phyloP scores from a whole-genome alignment of 106 monocot genomes.

The Ottelia alismoides region DNA sequence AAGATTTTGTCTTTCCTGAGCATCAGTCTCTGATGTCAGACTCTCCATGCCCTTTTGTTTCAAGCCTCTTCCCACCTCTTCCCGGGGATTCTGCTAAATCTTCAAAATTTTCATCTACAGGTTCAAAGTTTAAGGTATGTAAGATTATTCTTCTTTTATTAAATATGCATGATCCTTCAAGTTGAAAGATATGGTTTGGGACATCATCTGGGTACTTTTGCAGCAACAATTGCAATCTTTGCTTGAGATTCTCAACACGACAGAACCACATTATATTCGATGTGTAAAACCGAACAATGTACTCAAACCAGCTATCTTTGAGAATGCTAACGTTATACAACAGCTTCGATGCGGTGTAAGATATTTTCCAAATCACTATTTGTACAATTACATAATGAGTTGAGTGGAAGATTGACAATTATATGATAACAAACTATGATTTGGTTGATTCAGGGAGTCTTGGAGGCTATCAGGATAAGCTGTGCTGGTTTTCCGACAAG shows the following conservation, averaged over 20 bases:
- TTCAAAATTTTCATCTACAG: conserved; percentile 15
- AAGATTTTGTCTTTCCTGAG: no score
- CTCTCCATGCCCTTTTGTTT: conserved; percentile 50
- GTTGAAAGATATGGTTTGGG: conserved; percentile 15
- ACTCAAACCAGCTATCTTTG: conserved; percentile 45
- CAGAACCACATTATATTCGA: no score
- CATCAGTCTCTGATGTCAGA: no score
- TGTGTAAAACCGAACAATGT: conserved; percentile 31
- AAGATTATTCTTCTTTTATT: conserved; percentile 1
- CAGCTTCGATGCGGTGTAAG: conserved; percentile 34
- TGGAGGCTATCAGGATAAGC: no score
- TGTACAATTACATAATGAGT: no score
- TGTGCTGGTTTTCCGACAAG: conserved; percentile 55
- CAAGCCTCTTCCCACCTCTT: conserved; percentile 40
- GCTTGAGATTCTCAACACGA: no score
- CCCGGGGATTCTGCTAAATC: conserved; percentile 28
- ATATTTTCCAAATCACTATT: no score
- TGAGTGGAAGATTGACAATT: no score
- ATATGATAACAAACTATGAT: no score
- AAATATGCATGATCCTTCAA: conserved; percentile 27
- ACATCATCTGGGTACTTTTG: conserved; percentile 26
- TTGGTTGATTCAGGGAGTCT: no score
- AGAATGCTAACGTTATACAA: conserved; percentile 30
- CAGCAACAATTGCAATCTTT: no score
- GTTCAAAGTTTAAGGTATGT: conserved; percentile 57